Evolutionary conservation across 1,284 basidiomycete species (phyloP), one percentile per base, ranked within the genome.

Genomic region (Cryptococcus maquisensis): DNA sequence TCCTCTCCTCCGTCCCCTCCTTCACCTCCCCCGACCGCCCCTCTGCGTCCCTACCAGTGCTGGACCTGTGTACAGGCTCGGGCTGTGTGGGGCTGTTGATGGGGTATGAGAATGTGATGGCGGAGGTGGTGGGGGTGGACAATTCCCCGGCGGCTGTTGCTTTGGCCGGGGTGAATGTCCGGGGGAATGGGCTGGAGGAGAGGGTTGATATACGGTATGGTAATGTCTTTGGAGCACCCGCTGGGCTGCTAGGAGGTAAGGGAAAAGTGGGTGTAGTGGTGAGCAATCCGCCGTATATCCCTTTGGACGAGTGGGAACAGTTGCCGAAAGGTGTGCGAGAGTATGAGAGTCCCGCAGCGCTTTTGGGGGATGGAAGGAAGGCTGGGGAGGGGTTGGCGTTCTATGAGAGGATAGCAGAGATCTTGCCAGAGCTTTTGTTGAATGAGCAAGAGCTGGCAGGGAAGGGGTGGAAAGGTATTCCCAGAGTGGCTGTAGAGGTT

Each of bases 281-380:
- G 6, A 85, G 88, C 12, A 97, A 96, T 73, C 93, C 93, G n/a
- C 93, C 93, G 6, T 96, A 96, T 76, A 90, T 97, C 64, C 79
- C 90, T 21, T 78, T 71, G 51, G 57, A 72, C 35, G 86, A 88
- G 55, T 94, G 86, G 69, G 75, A 81, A 41, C 56, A 68, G 15
- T 81, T 95, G 23, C 81, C 86, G 4, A 57, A 68, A 18, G 86
- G 84, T 38, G 92, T 97, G 45, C 82, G 77, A 45, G 79, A 82
- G 51, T 89, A 82, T 68, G 94, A 97, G 75, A 89, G 93, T 73
- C 81, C 79, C 15, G 79, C 78, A 15, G 92, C 93, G 3, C 81
- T 97, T 21, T 79, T 92, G 26, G 92, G 88, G 7, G 88, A 89
- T 58, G 47, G 38, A 10, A 43, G 35, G 15, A 21, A 76, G 5